phyloP scores from a whole-genome alignment of 2,329 filamentous ascomycete genomes.

The Dactylellina sp. region DNA sequence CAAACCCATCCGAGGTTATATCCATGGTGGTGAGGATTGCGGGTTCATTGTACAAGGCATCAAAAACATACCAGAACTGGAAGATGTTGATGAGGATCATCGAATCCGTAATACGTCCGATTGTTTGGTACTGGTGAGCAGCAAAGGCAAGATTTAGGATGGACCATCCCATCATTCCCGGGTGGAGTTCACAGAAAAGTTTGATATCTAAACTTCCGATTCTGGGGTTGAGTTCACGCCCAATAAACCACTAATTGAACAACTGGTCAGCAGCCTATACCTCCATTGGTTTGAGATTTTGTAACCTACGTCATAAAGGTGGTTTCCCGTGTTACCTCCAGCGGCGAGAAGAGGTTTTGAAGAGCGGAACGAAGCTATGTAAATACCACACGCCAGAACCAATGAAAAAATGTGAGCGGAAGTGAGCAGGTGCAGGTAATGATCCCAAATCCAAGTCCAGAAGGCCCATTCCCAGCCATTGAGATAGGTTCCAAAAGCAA shows the following conservation, averaged over 20 bases:
- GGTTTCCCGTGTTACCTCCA: conserved; percentile 83
- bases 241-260: conserved; percentile 79
- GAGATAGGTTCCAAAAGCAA: conserved; percentile 76
- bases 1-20: conserved; percentile 91
- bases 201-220: conserved; percentile 92
- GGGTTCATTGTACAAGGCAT: conserved; percentile 86
- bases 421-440: conserved; percentile 87
- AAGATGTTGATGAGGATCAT: conserved; percentile 82
- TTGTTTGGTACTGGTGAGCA: conserved; percentile 86
- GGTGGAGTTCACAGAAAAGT: conserved; percentile 87
- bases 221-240: conserved; percentile 92
- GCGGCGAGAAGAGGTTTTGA: conserved; percentile 77
- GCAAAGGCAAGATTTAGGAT: conserved; percentile 85
- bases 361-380: conserved; percentile 83
- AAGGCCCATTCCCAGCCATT: conserved; percentile 84
- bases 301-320: conserved; percentile 77
- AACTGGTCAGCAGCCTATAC: neutral
- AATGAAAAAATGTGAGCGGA: conserved; percentile 83
- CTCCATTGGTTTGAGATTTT: neutral
- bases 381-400: conserved; percentile 79
- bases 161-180: conserved; percentile 89
- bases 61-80: conserved; percentile 85
- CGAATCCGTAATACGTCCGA: conserved; percentile 85
- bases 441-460: conserved; percentile 93
- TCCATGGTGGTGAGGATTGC: conserved; percentile 94